Base-by-base conservation (phyloP, 2,329 filamentous ascomycete species). In the Setomelanomma holmii region DNA sequence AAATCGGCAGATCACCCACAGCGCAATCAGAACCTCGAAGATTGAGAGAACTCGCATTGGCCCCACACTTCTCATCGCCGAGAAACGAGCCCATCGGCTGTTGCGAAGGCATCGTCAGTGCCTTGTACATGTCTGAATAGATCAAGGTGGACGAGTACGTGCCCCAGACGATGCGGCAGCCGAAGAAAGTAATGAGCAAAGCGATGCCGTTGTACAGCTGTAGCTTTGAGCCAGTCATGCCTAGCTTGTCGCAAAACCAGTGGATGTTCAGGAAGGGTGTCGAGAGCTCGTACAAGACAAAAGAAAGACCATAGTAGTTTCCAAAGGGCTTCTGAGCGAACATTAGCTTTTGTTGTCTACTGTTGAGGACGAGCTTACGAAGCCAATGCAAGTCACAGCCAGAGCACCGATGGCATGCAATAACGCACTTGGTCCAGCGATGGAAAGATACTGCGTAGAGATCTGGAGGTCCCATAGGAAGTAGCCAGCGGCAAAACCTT, bases 171-270 rank as follows among this genome's bases (percentile, higher is more conserved):
- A 95, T 81, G 45, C 90, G 89, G 69, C 87, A 89, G 51, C 79
- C 82, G 74, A 93, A 92, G 76, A 93, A 93, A 21, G 84, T 89
- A 54, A 79, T 75, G 40, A 93, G 83, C 3, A 95, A 83, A 45
- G 84, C 73, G 53, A 91, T 80, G 58, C 90, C 90, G 64, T 95
- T 93, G 75, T 90, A 88, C 14, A 93, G 82, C 76, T 95, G 91
- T 17, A 85, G 76, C 51, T 80, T 81, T 16, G 88, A 87, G 21
- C 91, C 91, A 1, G 90, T 95, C 80, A 91, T 85, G 63, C 85
- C 82, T 39, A 93, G 77, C 78, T 95, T 95, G 78, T 95, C 90
- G 76, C 89, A 90, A 79, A 95, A 93, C 90, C 91, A 95, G 79
- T 95, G 91, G 67, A 93, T 82, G 71, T 95, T 95, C 54, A 95